Evolutionary conservation across 2,329 filamentous ascomycete species (phyloP), one percentile per base, ranked within the genome.

Genomic region (Apiospora pterosperma): DNA sequence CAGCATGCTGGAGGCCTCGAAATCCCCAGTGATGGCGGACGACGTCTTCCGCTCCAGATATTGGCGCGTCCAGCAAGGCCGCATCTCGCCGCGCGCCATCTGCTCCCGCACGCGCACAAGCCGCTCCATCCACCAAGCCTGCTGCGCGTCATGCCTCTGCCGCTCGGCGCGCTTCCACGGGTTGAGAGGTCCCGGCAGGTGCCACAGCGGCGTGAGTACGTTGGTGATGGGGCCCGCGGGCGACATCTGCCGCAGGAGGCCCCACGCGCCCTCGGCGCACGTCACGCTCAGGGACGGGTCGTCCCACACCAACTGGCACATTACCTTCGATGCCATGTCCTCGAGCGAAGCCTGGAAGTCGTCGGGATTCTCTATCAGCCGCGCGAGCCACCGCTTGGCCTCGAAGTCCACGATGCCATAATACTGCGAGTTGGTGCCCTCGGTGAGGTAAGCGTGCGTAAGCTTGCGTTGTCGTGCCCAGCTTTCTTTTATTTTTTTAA

Each of bases 211-310:
- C 5, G 83, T 85, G 42, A 86, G 63, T 5, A 85, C 79, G 65
- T 86, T 86, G n/a, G 84, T 86, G 67, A 87, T 82, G 1, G 84
- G 84, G 0, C 84, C 84, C 28, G 84, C 84, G 0, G 84, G 84
- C 1, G 84, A 86, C 83, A 86, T 86, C 63, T 86, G 84, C 5
- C 79, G 84, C n/a, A 86, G 74, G 1, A 86, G 76, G 21, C 83
- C 84, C 84, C 83, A 85, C 1, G 84, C 84, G 65, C 80, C 82
- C 61, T 79, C 79, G 12, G 79, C 83, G 65, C 81, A 80, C 66
- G 81, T 78, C 61, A 78, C 75, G 71, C 82, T 85, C 42, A 83
- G 69, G 42, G 72, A 75, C 7, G 80, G 77, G 63, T 86, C 81
- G 65, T 85, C 84, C 84, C 84, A 86, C 19, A 82, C 82, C 58